Percentiles rank a stretch among this genome's conserved stretches.
Evolutionary conservation across 768 basidiomycete genomes (phyloP).

Genomic region (Termitomyces sp.): DNA sequence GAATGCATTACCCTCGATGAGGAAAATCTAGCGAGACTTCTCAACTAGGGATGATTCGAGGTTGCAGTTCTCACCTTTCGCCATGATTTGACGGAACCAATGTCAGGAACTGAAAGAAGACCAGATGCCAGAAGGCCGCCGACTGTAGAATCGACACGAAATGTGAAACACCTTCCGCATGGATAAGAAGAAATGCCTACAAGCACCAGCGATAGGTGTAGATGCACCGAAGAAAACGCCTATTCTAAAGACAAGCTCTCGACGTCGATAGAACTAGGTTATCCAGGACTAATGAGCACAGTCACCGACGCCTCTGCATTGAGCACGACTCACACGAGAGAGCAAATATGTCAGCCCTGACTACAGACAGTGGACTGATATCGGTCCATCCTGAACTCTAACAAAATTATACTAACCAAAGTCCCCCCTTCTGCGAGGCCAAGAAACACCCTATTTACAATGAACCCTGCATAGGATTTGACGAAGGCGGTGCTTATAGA

Average conservation of each 20-base stretch:
- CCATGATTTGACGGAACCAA: constrained; percentile 31
- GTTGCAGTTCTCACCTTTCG: constrained; percentile 25
- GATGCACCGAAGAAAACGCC: constrained; percentile 34
- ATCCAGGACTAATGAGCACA: background rate
- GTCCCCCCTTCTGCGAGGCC: constrained; percentile 25
- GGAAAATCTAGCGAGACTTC: constrained; percentile 31
- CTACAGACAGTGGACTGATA: background rate
- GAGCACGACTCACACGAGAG: constrained; percentile 14
- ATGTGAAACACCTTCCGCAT: background rate
- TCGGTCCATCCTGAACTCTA: background rate
- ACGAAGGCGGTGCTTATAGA: constrained; percentile 22
- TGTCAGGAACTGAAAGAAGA: constrained; percentile 29
- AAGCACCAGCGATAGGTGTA: constrained; percentile 32
- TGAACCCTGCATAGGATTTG: constrained; percentile 20
- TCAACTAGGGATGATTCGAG: background rate
- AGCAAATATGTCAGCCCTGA: constrained; percentile 22
- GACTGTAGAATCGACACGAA: constrained; percentile 18
- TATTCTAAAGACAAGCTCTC: constrained; percentile 31
- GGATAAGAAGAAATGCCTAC: constrained; percentile 18
- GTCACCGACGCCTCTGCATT: background rate
- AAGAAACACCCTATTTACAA: constrained; percentile 23
- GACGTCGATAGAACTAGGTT: constrained; percentile 30
- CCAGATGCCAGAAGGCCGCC: constrained; percentile 38
- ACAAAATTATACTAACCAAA: constrained; percentile 12
- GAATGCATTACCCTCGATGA: constrained; percentile 33